Evolutionary conservation across 768 basidiomycete species (phyloP), one percentile per base, ranked within the genome.

Genomic region (Psilocybe sp.): DNA sequence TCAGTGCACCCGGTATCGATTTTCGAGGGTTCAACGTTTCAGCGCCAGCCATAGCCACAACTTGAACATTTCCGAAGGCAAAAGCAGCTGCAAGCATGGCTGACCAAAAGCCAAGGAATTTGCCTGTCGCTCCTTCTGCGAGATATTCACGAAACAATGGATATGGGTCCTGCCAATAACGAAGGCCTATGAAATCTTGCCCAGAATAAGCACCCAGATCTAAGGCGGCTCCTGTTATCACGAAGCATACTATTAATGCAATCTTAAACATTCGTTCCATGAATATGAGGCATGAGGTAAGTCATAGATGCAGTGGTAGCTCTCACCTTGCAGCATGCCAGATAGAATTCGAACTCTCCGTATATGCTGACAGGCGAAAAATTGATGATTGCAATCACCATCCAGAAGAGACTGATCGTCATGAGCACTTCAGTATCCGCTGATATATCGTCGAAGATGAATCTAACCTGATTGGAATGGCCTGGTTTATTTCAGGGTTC

Each of bases 21-120:
- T 74, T 76, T 28, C 84, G 75, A 9, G 88, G 87, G 58, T 82
- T 82, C 47, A 69, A 55, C 1, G 83, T 79, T 68, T 90, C 87
- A 0, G 79, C 81, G 7, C 82, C 62, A 42, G 59, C 59, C 32
- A 64, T 66, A 5, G 68, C 68, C 14, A 71, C 61, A 7, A 59
- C 56, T 64, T 87, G 84, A 55, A 85, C 77, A 16, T 84, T 84
- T 51, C 80, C 75, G 67, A 81, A 82, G 1, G 85, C 81, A 72
- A 84, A 90, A 2, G 78, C 80, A n/a, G 71, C 71, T 16, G 64
- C 60, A 33, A 67, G 63, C 63, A 67, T 63, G 3, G 62, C 67
- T 7, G 66, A 65, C 67, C 66, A 70, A 46, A 71, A 76, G 37
- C 46, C 88, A 76, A 36, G 81, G 78, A 70, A 82, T 56, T 62